A percentile compares a stretch with the other conserved stretches of the same genome.
Evolutionary conservation across 2,329 filamentous ascomycete genomes (phyloP).

Genomic region (Penicillium sp.): DNA sequence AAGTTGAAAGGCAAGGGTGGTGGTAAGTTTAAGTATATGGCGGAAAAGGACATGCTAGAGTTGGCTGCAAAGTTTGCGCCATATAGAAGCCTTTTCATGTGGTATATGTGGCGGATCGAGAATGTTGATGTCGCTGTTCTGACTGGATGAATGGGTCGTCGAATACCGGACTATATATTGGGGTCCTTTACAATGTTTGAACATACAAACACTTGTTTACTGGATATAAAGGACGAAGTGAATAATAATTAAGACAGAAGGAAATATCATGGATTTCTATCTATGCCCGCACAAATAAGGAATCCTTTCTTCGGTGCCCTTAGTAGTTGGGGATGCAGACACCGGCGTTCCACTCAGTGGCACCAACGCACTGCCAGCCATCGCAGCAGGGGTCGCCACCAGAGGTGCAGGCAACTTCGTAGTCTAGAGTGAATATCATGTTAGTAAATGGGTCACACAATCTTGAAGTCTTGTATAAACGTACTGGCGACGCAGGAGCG

Average conservation of each 20-base stretch:
- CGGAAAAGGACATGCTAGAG: conserved; percentile 86
- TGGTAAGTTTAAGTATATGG: conserved; percentile 98
- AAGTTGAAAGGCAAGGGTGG: conserved; percentile 77
- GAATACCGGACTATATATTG: background rate
- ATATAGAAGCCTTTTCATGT: conserved; percentile 93
- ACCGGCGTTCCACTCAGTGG: background rate
- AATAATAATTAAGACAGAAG: background rate
- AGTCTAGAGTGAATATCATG: background rate
- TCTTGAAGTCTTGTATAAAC: background rate
- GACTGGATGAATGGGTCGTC: conserved; percentile 16
- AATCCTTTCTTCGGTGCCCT: background rate
- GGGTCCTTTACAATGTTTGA: background rate
- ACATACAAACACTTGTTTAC: background rate
- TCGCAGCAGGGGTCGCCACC: background rate
- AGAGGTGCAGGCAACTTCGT: background rate
- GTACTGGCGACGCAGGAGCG: background rate
- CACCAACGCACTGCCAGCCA: background rate
- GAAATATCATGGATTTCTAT: background rate
- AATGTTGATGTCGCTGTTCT: conserved; percentile 68
- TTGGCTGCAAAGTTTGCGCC: conserved; percentile 77
- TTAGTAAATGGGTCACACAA: background rate
- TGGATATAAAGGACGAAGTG: background rate
- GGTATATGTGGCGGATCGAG: conserved; percentile 93
- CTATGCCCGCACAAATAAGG: background rate
- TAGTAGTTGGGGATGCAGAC: background rate